phyloP scores from a whole-genome alignment of 495 filamentous ascomycete genomes.

The Podospora tetraspora region DNA sequence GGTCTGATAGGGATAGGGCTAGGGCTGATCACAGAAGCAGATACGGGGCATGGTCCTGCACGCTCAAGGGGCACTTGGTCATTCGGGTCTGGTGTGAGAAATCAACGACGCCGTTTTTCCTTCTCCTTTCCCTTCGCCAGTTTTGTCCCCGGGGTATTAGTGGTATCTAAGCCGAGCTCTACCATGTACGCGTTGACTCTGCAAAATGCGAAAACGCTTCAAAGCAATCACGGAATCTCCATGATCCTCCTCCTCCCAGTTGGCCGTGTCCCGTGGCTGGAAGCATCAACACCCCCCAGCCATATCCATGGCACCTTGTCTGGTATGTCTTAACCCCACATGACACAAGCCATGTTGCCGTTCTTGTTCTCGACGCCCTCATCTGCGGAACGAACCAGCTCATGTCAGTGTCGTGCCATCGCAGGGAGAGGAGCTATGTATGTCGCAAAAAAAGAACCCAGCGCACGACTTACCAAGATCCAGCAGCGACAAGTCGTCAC shows the following conservation, averaged over 20 bases:
- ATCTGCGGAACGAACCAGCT: slow-evolving; percentile 13
- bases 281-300: neutral
- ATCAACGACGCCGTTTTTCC: neutral
- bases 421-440: no score
- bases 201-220: neutral
- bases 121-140: neutral
- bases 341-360: slow-evolving; percentile 19
- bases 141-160: neutral
- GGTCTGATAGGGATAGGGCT: no score
- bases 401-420: neutral
- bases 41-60: no score
- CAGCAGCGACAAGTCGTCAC: neutral
- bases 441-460: no score
- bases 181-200: neutral
- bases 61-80: no score
- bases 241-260: no score
- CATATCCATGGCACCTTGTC: neutral
- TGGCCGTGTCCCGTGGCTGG: no score
- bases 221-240: neutral
- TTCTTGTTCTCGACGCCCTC: slow-evolving; percentile 22
- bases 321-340: neutral
- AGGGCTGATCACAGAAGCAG: no score
- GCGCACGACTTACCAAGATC: neutral
- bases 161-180: neutral
- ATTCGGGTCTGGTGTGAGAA: neutral